Base-by-base conservation (phyloP, 1,284 basidiomycete genomes). In the Tilletia horrida region DNA sequence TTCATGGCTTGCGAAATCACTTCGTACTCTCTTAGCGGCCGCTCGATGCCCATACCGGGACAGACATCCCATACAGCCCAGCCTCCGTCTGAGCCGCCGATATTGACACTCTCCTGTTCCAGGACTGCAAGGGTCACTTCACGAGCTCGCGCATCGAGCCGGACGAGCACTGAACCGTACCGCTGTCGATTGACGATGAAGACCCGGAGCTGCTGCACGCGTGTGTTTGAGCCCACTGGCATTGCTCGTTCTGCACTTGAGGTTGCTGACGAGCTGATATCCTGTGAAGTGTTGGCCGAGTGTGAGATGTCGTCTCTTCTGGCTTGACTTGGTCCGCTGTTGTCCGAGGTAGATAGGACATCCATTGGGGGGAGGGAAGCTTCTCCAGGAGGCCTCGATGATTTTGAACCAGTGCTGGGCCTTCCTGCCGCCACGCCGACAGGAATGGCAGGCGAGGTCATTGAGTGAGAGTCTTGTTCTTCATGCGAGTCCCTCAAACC, bases 21-120 rank as follows among this genome's bases (percentile, higher is more conserved):
- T 66, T 81, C 80, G 66, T 81, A 81, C 64, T 81, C 79, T 48
- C 80, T 74, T 50, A 81, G 44, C 2, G 80, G 80, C 40, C 80
- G 71, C 62, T 81, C 77, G 64, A 79, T 72, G n/a, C 78, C 77
- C 6, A 75, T 42, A 21, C 72, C 69, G 0, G 74, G 63, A 16
- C 73, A 73, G 29, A 77, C 76, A 63, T 81, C 80, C 66, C 73
- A 78, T 1, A 80, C 62, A 14, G 73, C 77, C 78, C 79, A 81
- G 29, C 69, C 79, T 11, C 77, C 73, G 29, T 71, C 69, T 50
- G 64, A 57, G 21, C 73, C 73, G 64, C 76, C 75, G 59, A 68
- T 65, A 9, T 73, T 72, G 48, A 77, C 67, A 27, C 63, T 63
- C 64, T 77, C 76, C 7, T 66, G 66, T 55, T 75, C 72, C 23